Evolutionary conservation across 2,329 filamentous ascomycete species (phyloP).

Genomic region (Talaromyces funiculosus): DNA sequence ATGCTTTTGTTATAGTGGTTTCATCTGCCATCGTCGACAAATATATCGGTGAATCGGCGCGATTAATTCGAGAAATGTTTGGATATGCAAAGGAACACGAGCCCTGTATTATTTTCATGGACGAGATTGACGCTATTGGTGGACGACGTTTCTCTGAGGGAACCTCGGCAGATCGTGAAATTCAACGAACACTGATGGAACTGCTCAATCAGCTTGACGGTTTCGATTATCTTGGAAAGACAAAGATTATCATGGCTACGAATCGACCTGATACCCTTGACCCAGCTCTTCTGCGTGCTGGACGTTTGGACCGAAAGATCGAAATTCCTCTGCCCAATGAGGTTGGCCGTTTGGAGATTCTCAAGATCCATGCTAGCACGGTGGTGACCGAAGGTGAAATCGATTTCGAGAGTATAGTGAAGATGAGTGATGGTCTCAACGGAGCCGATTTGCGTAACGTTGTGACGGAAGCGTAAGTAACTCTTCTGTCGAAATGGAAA

Average conservation of each 20-base stretch:
- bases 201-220: constrained; percentile 97
- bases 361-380: constrained; percentile 90
- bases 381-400: constrained; percentile 91
- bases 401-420: constrained; percentile 97
- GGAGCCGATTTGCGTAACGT: constrained; percentile 96
- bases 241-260: constrained; percentile 99
- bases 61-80: constrained; percentile 98
- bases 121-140: constrained; percentile 98
- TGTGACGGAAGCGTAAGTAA: constrained; percentile 89
- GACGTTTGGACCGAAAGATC: constrained; percentile 76
- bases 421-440: constrained; percentile 99
- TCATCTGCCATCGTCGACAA: constrained; percentile 99
- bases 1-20: constrained; percentile 58
- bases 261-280: constrained; percentile 95
- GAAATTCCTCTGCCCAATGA: constrained; percentile 97
- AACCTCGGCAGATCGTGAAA: constrained; percentile 94
- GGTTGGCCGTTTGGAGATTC: constrained; percentile 88
- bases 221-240: constrained; percentile 98
- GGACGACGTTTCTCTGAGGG: constrained; percentile 95
- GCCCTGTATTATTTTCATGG: constrained; percentile 99
- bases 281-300: constrained; percentile 80
- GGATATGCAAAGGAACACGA: constrained; percentile 99
- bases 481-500: constrained; percentile 1
- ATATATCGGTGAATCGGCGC: constrained; percentile 96
- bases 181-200: constrained; percentile 97